Evolutionary conservation across 2,329 filamentous ascomycete genomes (phyloP), one percentile per base, ranked within the genome.

Genomic region (Epichloe coenophiala): DNA sequence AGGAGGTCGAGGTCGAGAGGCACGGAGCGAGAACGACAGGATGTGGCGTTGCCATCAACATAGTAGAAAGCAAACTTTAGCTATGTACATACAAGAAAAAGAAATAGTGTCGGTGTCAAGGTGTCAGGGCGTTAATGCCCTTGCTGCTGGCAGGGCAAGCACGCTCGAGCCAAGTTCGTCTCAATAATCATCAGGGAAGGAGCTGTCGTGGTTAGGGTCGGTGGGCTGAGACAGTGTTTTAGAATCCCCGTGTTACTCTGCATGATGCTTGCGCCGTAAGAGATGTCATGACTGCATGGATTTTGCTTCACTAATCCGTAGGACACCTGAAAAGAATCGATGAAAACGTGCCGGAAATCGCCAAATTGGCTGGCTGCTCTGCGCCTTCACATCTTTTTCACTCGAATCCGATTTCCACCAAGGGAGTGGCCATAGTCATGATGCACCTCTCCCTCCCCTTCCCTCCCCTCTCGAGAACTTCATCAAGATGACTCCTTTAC

Each of bases 131-230:
- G 31, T 21, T 7, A 36, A 17, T 9, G 17, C 33, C 33, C 27
- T 45, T 17, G 17, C 17, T 17, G 23, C 42, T 40, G 11, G 17
- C 38, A 41, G 23, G 40, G 39, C 43, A 50, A 41, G 45, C 19
- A 49, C 51, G 48, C 48, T 48, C 48, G 45, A 50, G 44, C 48
- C 51, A 47, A 39, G 48, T 53, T 48, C 45, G 45, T 50, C 45
- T 45, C 36, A 45, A 50, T 8, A 8, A 17, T 17, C 23, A 17
- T 17, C 23, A 8, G 39, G 17, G 33, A 44, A 36, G 45, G 27
- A 45, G 39, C 42, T 48, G 47, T 42, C 27, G 47, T 48, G 42
- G n/a, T 11, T 17, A 19, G 17, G 17, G 31, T 33, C 17, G 27
- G 31, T 40, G 35, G 47, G 37, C 45, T 53, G 40, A 50, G 51